Conservation (phyloP, 2,329 filamentous ascomycete species). For the Ophiosphaerella korrae region DNA sequence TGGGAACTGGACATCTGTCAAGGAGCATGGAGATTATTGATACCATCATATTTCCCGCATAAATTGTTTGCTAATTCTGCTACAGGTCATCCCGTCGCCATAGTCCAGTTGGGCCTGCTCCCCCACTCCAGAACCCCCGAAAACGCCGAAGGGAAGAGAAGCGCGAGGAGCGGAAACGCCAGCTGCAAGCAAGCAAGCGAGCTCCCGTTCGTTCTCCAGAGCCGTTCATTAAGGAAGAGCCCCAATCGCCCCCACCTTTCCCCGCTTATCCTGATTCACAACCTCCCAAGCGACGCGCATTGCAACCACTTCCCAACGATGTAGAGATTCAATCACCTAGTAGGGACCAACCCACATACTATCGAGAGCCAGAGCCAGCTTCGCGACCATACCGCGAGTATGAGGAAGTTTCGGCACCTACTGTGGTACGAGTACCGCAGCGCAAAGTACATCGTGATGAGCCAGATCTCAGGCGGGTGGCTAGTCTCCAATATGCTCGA, state of each 20-base stretch:
- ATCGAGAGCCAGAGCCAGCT: constrained; percentile 42
- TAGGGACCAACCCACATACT: constrained; percentile 55
- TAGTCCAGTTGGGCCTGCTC: constrained; percentile 51
- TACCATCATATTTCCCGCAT: neutral
- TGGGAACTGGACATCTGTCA: too few species aligned
- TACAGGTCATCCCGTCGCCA: constrained; percentile 44
- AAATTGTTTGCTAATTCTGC: constrained; percentile 15
- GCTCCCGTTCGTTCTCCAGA: constrained; percentile 44
- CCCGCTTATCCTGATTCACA: constrained; percentile 46
- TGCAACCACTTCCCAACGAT: constrained; percentile 43
- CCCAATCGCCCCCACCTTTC: constrained; percentile 65
- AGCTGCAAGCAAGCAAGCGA: constrained; percentile 45
- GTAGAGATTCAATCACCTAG: constrained; percentile 47
- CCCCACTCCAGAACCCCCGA: constrained; percentile 53
- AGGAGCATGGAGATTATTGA: neutral
- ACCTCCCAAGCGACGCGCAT: constrained; percentile 47
- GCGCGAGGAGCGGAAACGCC: constrained; percentile 41
- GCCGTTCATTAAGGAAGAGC: constrained; percentile 66
- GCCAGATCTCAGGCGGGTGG: constrained; percentile 54
- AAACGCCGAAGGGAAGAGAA: constrained; percentile 58
- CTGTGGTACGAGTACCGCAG: constrained; percentile 45
- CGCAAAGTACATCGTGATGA: constrained; percentile 50
- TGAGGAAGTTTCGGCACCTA: constrained; percentile 48
- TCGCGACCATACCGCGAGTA: constrained; percentile 51
- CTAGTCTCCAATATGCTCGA: constrained; percentile 54